Conservation (phyloP, 305 asterid genomes). For the Fraxinus greggii region DNA sequence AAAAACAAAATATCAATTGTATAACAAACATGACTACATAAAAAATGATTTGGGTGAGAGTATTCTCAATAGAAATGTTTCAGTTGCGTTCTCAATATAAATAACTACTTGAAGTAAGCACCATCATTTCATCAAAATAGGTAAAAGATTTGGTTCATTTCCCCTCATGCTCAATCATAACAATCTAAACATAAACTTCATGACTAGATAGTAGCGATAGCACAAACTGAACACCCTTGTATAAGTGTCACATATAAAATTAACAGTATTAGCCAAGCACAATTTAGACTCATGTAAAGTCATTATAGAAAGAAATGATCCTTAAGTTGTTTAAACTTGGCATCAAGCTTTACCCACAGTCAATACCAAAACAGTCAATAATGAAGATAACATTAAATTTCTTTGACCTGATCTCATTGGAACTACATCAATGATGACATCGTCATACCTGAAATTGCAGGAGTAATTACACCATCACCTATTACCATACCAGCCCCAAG, state of each 20-base stretch:
- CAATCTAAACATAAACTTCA: slow-evolving; percentile 4
- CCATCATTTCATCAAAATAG: background rate
- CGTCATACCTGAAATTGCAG: slow-evolving; percentile 87
- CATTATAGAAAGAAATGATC: background rate
- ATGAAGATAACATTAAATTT: slow-evolving; percentile 18
- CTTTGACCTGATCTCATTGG: background rate
- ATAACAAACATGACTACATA: background rate
- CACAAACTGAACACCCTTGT: background rate
- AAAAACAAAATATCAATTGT: background rate
- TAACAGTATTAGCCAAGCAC: background rate
- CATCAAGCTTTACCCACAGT: background rate
- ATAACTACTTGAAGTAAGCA: slow-evolving; percentile 14
- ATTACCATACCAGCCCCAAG: slow-evolving; percentile 96
- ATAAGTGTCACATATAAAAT: background rate
- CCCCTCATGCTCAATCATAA: background rate
- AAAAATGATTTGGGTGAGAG: background rate
- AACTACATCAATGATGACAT: slow-evolving; percentile 8
- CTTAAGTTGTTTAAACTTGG: background rate
- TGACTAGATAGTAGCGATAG: background rate
- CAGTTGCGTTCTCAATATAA: background rate
- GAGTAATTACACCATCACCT: slow-evolving; percentile 93
- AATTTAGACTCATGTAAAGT: background rate
- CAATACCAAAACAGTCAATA: background rate
- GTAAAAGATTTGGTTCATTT: slow-evolving; percentile 4
- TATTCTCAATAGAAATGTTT: background rate